Conservation (phyloP, 345 rosid genomes). For the Bruguiera gymnorhiza region DNA sequence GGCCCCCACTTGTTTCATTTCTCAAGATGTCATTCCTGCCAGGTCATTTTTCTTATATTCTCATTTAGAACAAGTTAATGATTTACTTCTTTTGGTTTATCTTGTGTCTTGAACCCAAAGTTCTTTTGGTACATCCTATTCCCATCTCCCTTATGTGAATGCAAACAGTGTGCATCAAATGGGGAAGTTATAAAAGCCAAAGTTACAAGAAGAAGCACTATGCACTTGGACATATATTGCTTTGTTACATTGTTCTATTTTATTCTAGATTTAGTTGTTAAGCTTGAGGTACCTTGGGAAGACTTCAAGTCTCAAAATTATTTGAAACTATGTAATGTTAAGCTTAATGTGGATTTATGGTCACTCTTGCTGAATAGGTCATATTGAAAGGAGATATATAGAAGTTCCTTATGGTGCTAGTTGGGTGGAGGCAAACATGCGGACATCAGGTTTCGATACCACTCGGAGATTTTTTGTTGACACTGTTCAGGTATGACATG, state of each 20-base stretch:
- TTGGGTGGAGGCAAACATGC: slow-evolving; percentile 96
- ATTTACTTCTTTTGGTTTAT: not conserved
- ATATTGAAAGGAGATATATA: slow-evolving; percentile 81
- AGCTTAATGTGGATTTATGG: not conserved
- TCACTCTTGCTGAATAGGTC: slow-evolving; percentile 46
- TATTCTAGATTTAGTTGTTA: no score
- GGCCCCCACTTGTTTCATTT: slow-evolving; percentile 71
- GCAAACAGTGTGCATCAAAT: no score
- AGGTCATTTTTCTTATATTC: slow-evolving; percentile 38
- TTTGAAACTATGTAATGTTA: no score
- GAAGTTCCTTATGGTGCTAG: slow-evolving; percentile 86
- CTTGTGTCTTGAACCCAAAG: not conserved
- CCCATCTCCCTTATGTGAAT: no score
- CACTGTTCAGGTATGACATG: slow-evolving; percentile 69
- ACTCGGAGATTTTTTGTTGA: slow-evolving; percentile 79
- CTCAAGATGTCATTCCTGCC: slow-evolving; percentile 75
- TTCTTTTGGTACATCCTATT: no score
- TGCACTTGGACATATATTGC: no score
- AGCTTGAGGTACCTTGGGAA: no score
- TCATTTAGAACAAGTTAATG: not conserved
- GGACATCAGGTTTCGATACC: slow-evolving; percentile 80
- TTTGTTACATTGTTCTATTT: no score
- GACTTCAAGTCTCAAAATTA: no score
- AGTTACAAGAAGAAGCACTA: no score
- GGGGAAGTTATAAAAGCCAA: no score